Conservation (phyloP, 768 basidiomycete genomes). For the Trametes cingulata region DNA sequence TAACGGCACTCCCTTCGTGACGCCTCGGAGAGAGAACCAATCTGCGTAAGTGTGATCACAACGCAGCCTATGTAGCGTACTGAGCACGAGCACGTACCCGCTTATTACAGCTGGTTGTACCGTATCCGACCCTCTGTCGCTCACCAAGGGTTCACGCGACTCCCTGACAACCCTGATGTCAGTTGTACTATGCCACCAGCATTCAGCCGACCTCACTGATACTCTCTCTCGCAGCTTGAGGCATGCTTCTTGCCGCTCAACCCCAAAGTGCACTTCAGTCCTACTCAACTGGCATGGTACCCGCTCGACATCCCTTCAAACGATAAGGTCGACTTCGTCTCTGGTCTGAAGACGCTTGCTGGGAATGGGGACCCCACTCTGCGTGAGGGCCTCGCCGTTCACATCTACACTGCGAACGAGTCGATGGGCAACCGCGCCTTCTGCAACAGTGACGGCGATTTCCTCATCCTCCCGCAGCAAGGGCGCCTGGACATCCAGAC, state of each 20-base stretch:
- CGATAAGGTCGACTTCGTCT: slow-evolving; percentile 52
- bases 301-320: slow-evolving; percentile 55
- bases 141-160: slow-evolving; percentile 57
- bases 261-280: slow-evolving; percentile 58
- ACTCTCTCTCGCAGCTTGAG: slow-evolving; percentile 47
- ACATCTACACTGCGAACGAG: slow-evolving; percentile 59
- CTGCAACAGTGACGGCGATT: slow-evolving; percentile 64
- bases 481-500: slow-evolving; percentile 70
- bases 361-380: slow-evolving; percentile 64
- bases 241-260: slow-evolving; percentile 61
- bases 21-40: slow-evolving; percentile 55
- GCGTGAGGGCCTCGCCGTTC: slow-evolving; percentile 65
- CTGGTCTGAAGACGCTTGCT: slow-evolving; percentile 62
- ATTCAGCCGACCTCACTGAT: neutral
- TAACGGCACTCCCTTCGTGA: slow-evolving; percentile 60
- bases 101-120: slow-evolving; percentile 55
- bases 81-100: neutral
- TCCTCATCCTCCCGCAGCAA: slow-evolving; percentile 65
- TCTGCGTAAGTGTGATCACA: slow-evolving; percentile 41
- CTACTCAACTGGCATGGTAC: slow-evolving; percentile 67
- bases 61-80: neutral
- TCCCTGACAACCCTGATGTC: slow-evolving; percentile 62
- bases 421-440: slow-evolving; percentile 65
- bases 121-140: slow-evolving; percentile 70
- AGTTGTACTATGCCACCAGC: slow-evolving; percentile 20